These are phyloP conservation scores for Fagus crenata DNA, from an alignment of 306 rosid species.

Conservation along the genomic window DNA sequence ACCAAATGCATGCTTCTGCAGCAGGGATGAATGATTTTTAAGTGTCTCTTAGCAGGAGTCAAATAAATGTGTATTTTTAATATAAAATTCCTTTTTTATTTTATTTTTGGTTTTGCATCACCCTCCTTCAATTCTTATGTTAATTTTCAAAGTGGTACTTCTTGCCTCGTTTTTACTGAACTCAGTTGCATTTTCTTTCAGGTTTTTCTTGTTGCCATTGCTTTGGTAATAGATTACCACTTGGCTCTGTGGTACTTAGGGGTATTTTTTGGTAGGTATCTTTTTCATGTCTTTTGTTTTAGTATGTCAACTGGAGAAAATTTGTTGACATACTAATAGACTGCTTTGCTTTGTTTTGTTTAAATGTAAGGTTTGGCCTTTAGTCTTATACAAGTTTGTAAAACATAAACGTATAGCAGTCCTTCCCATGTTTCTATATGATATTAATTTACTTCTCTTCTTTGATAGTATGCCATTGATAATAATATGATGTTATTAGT, in stretches of 20 bases:
- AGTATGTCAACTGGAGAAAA: slow-evolving; percentile 7
- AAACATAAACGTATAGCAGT: not conserved
- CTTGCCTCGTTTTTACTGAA: slow-evolving; percentile 21
- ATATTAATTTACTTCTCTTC: slow-evolving; percentile 14
- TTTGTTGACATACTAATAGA: not conserved
- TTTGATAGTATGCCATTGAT: not conserved
- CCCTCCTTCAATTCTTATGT: slow-evolving; percentile 10
- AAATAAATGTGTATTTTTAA: slow-evolving; percentile 2
- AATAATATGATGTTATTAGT: not conserved
- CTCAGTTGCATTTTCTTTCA: slow-evolving; percentile 37
- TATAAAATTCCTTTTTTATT: slow-evolving; percentile 4
- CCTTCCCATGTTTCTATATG: not conserved
- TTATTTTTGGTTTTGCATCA: not conserved
- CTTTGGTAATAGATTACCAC: slow-evolving; percentile 72
- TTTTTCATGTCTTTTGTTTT: slow-evolving; percentile 18
- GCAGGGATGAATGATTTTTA: slow-evolving; percentile 7
- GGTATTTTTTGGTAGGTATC: slow-evolving; percentile 62
- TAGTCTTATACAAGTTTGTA: not conserved
- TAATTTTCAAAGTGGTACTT: slow-evolving; percentile 13
- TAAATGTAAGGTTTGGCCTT: not conserved
- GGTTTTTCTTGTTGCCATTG: slow-evolving; percentile 69
- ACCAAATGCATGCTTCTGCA: slow-evolving; percentile 14
- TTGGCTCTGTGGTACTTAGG: slow-evolving; percentile 73
- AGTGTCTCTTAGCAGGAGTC: not conserved
- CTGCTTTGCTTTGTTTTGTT: not conserved